These are phyloP conservation scores for Tricholoma sp. DNA, from an alignment of 768 basidiomycete genomes.

Conservation along the genomic window DNA sequence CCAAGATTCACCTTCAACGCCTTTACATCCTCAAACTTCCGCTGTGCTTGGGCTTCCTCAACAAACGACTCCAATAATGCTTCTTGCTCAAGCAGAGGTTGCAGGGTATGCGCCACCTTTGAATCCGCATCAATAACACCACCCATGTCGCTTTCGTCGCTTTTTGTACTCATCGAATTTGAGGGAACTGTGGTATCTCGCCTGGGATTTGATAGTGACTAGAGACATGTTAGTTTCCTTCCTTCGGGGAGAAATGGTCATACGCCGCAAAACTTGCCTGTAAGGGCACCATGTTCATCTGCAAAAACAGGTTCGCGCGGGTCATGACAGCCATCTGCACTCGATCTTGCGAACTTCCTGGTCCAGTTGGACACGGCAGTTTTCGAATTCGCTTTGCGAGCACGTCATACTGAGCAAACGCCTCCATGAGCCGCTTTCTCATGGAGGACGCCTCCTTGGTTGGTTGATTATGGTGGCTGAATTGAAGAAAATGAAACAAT, in stretches of 20 bases:
- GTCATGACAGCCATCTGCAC: slow-evolving; percentile 79
- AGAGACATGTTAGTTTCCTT: neutral
- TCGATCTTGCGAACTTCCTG: slow-evolving; percentile 73
- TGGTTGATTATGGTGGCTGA: slow-evolving; percentile 42
- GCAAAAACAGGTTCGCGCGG: slow-evolving; percentile 74
- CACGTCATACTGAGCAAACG: slow-evolving; percentile 85
- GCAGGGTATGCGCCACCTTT: slow-evolving; percentile 64
- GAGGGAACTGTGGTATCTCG: slow-evolving; percentile 17
- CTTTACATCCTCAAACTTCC: slow-evolving; percentile 95
- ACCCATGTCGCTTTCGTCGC: slow-evolving; percentile 10
- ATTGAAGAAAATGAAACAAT: neutral
- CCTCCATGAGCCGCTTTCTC: slow-evolving; percentile 78
- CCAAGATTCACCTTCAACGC: slow-evolving; percentile 71
- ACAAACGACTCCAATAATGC: slow-evolving; percentile 86
- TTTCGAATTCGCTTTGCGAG: slow-evolving; percentile 79
- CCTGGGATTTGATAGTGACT: slow-evolving; percentile 50
- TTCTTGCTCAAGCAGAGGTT: slow-evolving; percentile 93
- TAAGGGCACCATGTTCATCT: slow-evolving; percentile 86
- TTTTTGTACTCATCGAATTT: slow-evolving; percentile 2
- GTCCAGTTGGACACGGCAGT: slow-evolving; percentile 56
- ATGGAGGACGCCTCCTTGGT: slow-evolving; percentile 62
- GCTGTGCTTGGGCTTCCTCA: slow-evolving; percentile 80
- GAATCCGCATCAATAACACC: slow-evolving; percentile 58
- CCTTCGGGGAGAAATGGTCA: neutral
- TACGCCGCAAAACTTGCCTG: slow-evolving; percentile 42